Evolutionary conservation across 768 basidiomycete genomes (phyloP), one percentile per base, ranked within the genome.

Genomic region (Hysterangium stoloniferum): DNA sequence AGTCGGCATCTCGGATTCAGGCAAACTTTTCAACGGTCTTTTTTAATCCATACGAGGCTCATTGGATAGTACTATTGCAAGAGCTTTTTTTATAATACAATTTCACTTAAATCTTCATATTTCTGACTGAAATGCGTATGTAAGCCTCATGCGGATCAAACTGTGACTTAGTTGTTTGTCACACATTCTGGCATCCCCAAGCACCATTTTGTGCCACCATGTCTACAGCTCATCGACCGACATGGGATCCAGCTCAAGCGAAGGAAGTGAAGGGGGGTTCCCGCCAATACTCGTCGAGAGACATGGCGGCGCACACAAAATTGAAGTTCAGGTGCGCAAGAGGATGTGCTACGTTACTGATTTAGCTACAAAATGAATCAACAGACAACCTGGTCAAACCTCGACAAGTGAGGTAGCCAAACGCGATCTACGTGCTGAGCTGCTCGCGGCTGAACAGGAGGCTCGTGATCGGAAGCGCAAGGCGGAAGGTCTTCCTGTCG

Each of bases 191-290:
- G 11, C 17, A 17, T 9, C 33, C 11, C 6, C 40, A 6, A 20
- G 19, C 19, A 24, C 5, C 40, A 5, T 6, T 42, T 22, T 31
- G 32, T 41, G n/a, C 40, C 40, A 34, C 35, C 52, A 89, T 90
- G 88, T 91, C 89, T 47, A 92, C 87, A 71, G 88, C 88, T 3
- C 90, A 93, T 66, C 81, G 90, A 69, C 90, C 90, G 59, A 94
- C 90, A 79, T 98, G 94, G 94, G 89, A 94, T 57, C 95, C 95
- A 1, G 93, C 94, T 0, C 89, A 94, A 67, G 95, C 89, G 29
- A 80, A 82, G 59, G 91, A 96, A 68, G 83, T 91, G 54, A 91
- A 89, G 64, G 86, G 87, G 3, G 91, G 90, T 52, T 93, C 92
- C 45, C 80, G 90, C 52, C 91, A 95, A 62, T 92, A 84, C 70